Evolutionary conservation across 768 basidiomycete species (phyloP), one percentile per base, ranked within the genome.

Genomic region (Macrolepiota fuliginosa): DNA sequence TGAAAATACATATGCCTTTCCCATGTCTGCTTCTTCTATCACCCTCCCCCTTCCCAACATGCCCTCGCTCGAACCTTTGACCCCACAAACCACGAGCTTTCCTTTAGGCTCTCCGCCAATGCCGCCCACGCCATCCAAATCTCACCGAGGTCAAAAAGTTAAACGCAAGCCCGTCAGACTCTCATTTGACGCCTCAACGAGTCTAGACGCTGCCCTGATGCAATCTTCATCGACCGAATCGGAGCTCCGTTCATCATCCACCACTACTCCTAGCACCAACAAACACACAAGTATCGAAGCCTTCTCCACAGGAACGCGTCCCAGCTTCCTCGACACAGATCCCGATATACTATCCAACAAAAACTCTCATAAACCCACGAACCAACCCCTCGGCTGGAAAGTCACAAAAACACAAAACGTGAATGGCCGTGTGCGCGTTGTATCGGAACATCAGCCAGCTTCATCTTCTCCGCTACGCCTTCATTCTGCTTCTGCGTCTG

Each of bases 141-240:
- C 19, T 11, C 2, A 7, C 0, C 22, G 24, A 15, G 13, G 19
- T 17, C 54, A 42, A 7, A 55, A 40, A 45, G 39, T 55, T 12
- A 55, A 55, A 55, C 54, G 54, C 19, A 64, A 58, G 15, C 63
- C 63, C n/a, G 51, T 42, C 9, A 61, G 24, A 40, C 29, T 45
- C 12, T 47, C 61, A 27, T 56, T 32, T 19, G 22, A 49, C 27
- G 12, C 29, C 19, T 25, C 27, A 9, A 36, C 19, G 13, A 22
- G 12, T 10, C 56, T 35, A 19, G 42, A 45, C 6, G 42, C 42
- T 9, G 5, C 46, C 3, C 47, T 25, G 11, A 11, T 37, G 25
- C 58, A 52, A 49, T 32, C 58, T 0, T 45, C 42, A 7, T 45
- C 42, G 3, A 15, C 42, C 29, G 35, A 32, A 32, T 32, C 29